A percentile compares a stretch with the other conserved stretches of the same genome.
Evolutionary conservation across 495 filamentous ascomycete species (phyloP).

Genomic region (Penicillium cinerascens): DNA sequence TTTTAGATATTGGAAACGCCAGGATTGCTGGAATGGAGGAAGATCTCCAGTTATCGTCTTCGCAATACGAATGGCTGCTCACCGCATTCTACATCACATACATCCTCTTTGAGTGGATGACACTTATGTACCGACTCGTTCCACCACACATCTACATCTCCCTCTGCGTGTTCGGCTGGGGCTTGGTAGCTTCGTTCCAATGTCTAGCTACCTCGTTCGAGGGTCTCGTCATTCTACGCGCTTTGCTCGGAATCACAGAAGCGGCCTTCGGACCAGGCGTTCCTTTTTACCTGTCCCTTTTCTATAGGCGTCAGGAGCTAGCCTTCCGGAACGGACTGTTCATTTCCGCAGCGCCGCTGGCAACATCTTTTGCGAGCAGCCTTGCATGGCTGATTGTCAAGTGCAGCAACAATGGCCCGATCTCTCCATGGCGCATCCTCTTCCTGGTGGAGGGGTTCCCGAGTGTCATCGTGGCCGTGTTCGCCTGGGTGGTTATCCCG

Average conservation of each 20-base stretch:
- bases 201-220: slow-evolving; percentile 56
- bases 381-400: slow-evolving; percentile 58
- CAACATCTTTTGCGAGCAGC: slow-evolving; percentile 66
- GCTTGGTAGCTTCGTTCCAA: slow-evolving; percentile 68
- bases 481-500: slow-evolving; percentile 51
- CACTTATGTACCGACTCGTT: slow-evolving; percentile 55
- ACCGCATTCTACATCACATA: slow-evolving; percentile 69
- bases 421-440: slow-evolving; percentile 57
- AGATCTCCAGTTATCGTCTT: slow-evolving; percentile 56
- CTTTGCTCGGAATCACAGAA: slow-evolving; percentile 56
- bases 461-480: slow-evolving; percentile 54
- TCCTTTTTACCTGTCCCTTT: slow-evolving; percentile 60
- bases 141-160: slow-evolving; percentile 57
- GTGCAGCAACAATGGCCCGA: slow-evolving; percentile 43
- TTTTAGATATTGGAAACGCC: slow-evolving; percentile 73
- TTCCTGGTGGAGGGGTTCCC: slow-evolving; percentile 63
- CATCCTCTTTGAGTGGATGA: slow-evolving; percentile 72
- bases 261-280: slow-evolving; percentile 61
- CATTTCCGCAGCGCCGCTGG: slow-evolving; percentile 60
- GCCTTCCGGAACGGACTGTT: slow-evolving; percentile 59
- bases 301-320: slow-evolving; percentile 59
- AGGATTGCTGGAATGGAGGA: slow-evolving; percentile 67
- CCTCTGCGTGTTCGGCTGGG: slow-evolving; percentile 46
- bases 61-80: slow-evolving; percentile 64
- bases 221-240: slow-evolving; percentile 41